Percentiles rank a stretch among this genome's conserved stretches.
These are phyloP conservation scores for Boletus barrowsii DNA, from an alignment of 768 basidiomycete species.

Conservation along the genomic window DNA sequence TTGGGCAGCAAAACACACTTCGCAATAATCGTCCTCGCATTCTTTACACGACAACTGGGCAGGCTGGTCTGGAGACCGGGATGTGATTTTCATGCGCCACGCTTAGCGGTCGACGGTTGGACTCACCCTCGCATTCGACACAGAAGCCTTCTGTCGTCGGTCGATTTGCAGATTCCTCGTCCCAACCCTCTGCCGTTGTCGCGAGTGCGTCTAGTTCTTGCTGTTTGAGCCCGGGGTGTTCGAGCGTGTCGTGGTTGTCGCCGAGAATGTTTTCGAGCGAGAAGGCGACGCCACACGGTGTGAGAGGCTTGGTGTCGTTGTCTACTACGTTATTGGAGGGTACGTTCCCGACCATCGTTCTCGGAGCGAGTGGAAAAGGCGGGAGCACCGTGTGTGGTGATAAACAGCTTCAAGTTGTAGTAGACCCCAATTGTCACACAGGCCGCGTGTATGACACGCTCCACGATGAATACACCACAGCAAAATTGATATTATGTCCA, in stretches of 20 bases:
- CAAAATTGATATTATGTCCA: not conserved
- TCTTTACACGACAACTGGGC: constrained; percentile 70
- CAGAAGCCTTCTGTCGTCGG: constrained; percentile 64
- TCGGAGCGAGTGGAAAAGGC: not conserved
- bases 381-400: constrained; percentile 12
- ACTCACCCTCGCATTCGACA: constrained; percentile 82
- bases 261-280: constrained; percentile 71
- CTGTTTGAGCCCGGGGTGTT: constrained; percentile 43
- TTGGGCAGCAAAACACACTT: constrained; percentile 83
- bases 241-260: constrained; percentile 58
- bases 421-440: constrained; percentile 17
- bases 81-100: too few relatives aligned
- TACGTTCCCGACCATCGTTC: constrained; percentile 19
- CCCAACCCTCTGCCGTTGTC: constrained; percentile 54
- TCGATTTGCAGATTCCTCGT: constrained; percentile 53
- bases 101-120: not conserved
- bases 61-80: constrained; percentile 63
- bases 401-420: constrained; percentile 5
- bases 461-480: not conserved
- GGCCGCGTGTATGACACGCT: constrained; percentile 24
- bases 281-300: constrained; percentile 33
- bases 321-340: constrained; percentile 16
- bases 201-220: constrained; percentile 34
- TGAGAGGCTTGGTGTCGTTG: constrained; percentile 1
- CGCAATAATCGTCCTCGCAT: constrained; percentile 73